Conservation (phyloP, 208 protist species). For the Trichomonas gallinae region DNA sequence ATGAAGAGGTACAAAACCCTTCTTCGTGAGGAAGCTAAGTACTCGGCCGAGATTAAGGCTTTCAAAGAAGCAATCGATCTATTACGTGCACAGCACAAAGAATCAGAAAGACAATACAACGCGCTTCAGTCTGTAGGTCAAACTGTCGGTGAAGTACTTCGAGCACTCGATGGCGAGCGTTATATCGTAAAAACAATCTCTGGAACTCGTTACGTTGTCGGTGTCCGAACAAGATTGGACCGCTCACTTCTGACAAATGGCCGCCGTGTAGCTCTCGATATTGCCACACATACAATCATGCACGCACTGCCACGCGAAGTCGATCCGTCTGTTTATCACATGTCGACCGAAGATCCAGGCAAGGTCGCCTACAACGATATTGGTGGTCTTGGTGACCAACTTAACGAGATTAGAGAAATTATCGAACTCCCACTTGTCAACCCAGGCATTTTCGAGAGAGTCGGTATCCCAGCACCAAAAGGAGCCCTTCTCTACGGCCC, state of each 20-base stretch:
- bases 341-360: slow-evolving; percentile 84
- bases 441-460: slow-evolving; percentile 91
- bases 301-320: slow-evolving; percentile 88
- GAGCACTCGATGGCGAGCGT: slow-evolving; percentile 68
- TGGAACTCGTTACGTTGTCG: slow-evolving; percentile 94
- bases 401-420: slow-evolving; percentile 86
- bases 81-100: not conserved
- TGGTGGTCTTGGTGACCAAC: slow-evolving; percentile 89
- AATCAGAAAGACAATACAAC: slow-evolving; percentile 81
- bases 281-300: slow-evolving; percentile 98
- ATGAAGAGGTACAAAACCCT: not conserved
- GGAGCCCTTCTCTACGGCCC: slow-evolving; percentile 95
- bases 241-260: slow-evolving; percentile 75
- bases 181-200: slow-evolving; percentile 95
- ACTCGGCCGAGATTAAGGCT: not conserved
- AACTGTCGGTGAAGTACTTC: slow-evolving; percentile 92
- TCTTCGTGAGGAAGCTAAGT: not conserved
- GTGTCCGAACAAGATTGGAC: slow-evolving; percentile 64
- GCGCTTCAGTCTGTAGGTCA: slow-evolving; percentile 92
- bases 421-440: slow-evolving; percentile 97
- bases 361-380: slow-evolving; percentile 78
- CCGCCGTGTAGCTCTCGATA: slow-evolving; percentile 91
- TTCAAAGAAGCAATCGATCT: not conserved
- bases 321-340: slow-evolving; percentile 96
- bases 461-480: slow-evolving; percentile 97